Evolutionary conservation across 371 early-diverging fungal genomes (phyloP).

Genomic region (Mucor irregularis): DNA sequence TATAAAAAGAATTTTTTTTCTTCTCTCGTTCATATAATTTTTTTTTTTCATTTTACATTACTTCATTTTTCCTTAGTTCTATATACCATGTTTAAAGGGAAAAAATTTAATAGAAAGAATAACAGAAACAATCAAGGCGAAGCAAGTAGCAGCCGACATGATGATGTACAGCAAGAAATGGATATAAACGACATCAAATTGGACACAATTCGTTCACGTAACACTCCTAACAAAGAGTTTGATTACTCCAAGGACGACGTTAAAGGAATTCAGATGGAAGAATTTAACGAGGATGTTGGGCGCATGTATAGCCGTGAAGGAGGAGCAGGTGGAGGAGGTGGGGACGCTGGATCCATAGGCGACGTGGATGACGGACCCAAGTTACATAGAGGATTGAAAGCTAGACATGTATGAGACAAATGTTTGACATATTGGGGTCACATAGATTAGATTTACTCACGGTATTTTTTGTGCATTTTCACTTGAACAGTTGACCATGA

Average conservation of each 20-base stretch:
- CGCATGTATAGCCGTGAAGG: constrained; percentile 9
- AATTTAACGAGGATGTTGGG: constrained; percentile 3
- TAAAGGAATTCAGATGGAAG: constrained; percentile 3
- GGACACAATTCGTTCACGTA: constrained; percentile 9
- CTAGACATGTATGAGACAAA: constrained; percentile 23
- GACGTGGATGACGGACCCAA: constrained; percentile 20
- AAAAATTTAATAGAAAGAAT: constrained; percentile 1
- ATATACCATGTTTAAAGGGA: constrained; percentile 13
- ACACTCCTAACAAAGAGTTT: no score
- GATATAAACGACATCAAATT: constrained; percentile 13
- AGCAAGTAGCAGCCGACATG: neutral
- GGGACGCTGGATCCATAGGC: constrained; percentile 13
- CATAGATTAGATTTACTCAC: neutral
- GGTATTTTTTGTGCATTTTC: neutral
- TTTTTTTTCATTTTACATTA: neutral
- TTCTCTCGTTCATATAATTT: neutral
- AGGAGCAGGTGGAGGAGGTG: no score
- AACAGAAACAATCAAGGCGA: neutral
- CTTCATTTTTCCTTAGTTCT: neutral
- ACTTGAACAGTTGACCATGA: constrained; percentile 81
- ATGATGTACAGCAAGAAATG: constrained; percentile 12
- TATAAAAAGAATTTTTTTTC: neutral
- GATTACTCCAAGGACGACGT: no score
- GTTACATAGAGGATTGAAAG: constrained; percentile 29
- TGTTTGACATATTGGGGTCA: no score